These are phyloP conservation scores for Obelidium mucronatum DNA, from an alignment of 192 early-diverging fungal genomes.

Conservation along the genomic window DNA sequence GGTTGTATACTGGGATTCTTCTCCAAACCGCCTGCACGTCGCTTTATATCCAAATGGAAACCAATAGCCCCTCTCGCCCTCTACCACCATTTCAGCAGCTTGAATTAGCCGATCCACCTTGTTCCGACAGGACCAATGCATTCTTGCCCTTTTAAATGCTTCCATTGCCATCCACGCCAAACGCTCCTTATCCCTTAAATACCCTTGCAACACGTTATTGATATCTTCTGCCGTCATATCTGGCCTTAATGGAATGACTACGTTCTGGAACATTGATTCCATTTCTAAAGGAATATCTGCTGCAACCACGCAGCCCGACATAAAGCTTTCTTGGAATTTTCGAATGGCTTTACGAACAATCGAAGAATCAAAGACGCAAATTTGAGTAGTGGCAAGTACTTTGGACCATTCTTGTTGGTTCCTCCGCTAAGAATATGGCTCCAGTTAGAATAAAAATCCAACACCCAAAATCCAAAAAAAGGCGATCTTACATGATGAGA, in stretches of 20 bases:
- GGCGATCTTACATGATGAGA: slow-evolving; percentile 22
- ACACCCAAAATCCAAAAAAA: no score
- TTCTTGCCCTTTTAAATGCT: slow-evolving; percentile 16
- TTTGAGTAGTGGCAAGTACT: slow-evolving; percentile 26
- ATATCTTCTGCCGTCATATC: slow-evolving; percentile 19
- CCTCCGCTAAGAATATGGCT: background rate
- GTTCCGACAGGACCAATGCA: slow-evolving; percentile 26
- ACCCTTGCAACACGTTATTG: slow-evolving; percentile 15
- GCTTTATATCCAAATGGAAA: slow-evolving; percentile 28
- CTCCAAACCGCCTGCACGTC: slow-evolving; percentile 18
- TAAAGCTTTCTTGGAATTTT: slow-evolving; percentile 25
- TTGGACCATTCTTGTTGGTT: slow-evolving; percentile 21
- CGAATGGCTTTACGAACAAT: slow-evolving; percentile 24
- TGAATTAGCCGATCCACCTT: slow-evolving; percentile 32
- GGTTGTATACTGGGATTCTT: background rate
- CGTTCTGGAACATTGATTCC: slow-evolving; percentile 19
- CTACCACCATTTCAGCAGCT: slow-evolving; percentile 23
- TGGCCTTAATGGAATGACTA: slow-evolving; percentile 15
- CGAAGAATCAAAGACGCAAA: slow-evolving; percentile 31
- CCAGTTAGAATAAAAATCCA: no score
- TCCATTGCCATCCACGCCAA: slow-evolving; percentile 31
- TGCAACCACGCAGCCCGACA: slow-evolving; percentile 28
- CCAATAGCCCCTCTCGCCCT: slow-evolving; percentile 24
- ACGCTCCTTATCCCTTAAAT: slow-evolving; percentile 14
- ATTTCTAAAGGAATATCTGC: slow-evolving; percentile 27